Evolutionary conservation across 495 filamentous ascomycete species (phyloP), one percentile per base, ranked within the genome.

Genomic region (Hamigera avellanea): DNA sequence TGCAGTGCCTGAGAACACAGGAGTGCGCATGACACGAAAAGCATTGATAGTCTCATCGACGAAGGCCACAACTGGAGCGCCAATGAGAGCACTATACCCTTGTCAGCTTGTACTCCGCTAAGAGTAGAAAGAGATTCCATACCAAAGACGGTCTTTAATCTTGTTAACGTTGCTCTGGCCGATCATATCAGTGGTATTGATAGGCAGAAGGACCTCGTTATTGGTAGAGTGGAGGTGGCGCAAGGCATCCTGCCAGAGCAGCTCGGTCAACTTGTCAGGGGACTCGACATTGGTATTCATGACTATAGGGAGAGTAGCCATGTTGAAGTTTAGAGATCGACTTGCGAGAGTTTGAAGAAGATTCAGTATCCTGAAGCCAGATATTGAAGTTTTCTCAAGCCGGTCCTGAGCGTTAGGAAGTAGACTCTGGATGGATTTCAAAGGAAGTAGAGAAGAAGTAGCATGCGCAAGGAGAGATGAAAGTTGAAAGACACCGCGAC

Each of bases 161-260:
- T 46, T 48, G 23, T 54, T 32, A 21, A 54, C 45, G 35, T 48
- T 50, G 17, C 15, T 18, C 23, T 50, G 43, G 19, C 50, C 47
- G 40, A 54, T 54, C 36, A 48, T 44, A 26, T 48, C 50, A 6
- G 21, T 39, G 26, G 50, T 38, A 35, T 54, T 54, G 6, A 40
- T 43, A 10, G 50, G 50, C 15, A 54, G 38, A 23, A 54, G 40
- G 14, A 54, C 45, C 32, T 54, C 50, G 32, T 54, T 50, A 29
- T 54, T 48, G 21, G 50, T 54, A 12, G 40, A 42, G n/a, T 35
- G 37, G 6, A 54, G 43, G 26, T 54, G 39, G 16, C 40, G 40
- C 33, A 54, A 42, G 36, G 50, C 50, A 40, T 54, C 44, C 13
- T 50, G 37, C 50, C 50, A 54, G 38, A 54, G 40, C 6, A 48